Percentiles rank a stretch among this genome's conserved stretches.
These are phyloP conservation scores for Fusarium zealandicum DNA, from an alignment of 2,329 filamentous ascomycete species.

Conservation along the genomic window DNA sequence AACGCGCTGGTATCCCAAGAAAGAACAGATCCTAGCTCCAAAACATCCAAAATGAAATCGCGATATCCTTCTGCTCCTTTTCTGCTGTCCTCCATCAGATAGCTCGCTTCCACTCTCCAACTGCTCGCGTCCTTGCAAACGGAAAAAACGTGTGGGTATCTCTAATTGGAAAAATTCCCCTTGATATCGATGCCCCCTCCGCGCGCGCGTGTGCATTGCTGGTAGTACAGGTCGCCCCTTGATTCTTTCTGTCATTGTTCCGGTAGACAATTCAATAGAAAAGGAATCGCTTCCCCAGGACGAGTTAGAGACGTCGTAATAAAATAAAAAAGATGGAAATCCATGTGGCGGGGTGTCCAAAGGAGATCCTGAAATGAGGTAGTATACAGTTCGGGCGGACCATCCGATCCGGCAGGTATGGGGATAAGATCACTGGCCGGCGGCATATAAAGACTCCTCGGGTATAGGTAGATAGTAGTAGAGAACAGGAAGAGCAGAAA, in stretches of 20 bases:
- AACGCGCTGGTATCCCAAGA: conserved; percentile 29
- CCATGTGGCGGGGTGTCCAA: conserved; percentile 35
- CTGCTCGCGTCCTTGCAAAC: conserved; percentile 41
- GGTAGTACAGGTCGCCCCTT: conserved; percentile 46
- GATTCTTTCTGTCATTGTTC: conserved; percentile 37
- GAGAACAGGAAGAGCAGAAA: conserved; percentile 32
- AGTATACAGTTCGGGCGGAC: conserved; percentile 42
- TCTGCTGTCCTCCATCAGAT: conserved; percentile 18
- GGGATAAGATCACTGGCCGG: conserved; percentile 31
- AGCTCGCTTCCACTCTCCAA: conserved; percentile 36
- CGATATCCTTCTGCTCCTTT: conserved; percentile 17
- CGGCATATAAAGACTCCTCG: conserved; percentile 35
- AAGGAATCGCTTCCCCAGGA: conserved; percentile 38
- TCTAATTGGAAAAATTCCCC: conserved; percentile 47
- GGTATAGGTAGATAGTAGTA: conserved; percentile 26
- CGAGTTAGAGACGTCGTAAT: conserved; percentile 32
- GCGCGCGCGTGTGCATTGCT: conserved; percentile 42
- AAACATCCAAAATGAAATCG: conserved; percentile 22
- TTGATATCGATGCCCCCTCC: conserved; percentile 41
- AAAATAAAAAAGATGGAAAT: conserved; percentile 36
- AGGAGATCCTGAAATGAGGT: conserved; percentile 40
- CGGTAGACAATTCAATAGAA: conserved; percentile 36
- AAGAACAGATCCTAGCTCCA: conserved; percentile 30
- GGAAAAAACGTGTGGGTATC: conserved; percentile 48
- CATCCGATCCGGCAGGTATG: conserved; percentile 37